Base-by-base conservation (phyloP, 192 early-diverging fungal species). In the Linnemannia elongata region DNA sequence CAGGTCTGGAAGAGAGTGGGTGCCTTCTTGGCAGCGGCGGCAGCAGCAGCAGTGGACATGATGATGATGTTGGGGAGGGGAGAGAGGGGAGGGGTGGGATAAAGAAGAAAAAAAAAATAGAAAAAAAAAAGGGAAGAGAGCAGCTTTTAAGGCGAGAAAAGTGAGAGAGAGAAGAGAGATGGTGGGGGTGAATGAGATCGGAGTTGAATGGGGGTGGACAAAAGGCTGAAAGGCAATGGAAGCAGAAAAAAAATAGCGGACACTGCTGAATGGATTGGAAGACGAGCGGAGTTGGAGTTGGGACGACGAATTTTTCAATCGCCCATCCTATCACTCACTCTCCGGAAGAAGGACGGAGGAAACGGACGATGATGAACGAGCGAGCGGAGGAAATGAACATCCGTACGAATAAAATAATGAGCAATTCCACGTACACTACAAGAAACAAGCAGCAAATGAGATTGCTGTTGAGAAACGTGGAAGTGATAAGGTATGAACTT, bases 21-120 rank as follows among this genome's bases (percentile, higher is more conserved):
- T 18, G 79, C 82, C 88, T 91, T 92, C 81, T 90, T 90, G 82
- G 89, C 91, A 83, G 90, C 83, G 77, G 88, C 75, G 70, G 88
- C 79, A 77, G 89, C 88, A 78, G 89, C 87, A 66, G 60, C 87
- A 66, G 60, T 88, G 77, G 88, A 77, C 90, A 91, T 91, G 54
- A 82, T 89, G 76, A 39, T n/a, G n/a, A 52, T 66, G 30, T 41
- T 72, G 33, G 74, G 72, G 79, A 30, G 54, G 55, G 77, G 74
- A 77, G 71, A 52, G 17, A 36, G 41, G 69, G 72, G 30, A 52
- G 54, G 78, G 81, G 41, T 24, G 54, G 73, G 66, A 55, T 38
- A 47, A 54, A 42, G 63, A 35, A 44, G 71, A 54, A 27, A 72
- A 60, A 55, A 36, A 77, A 71, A 54, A 44, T 36, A 35, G 38